Conservation (phyloP, 129 eudicot genomes). For the Flaveria linearis region DNA sequence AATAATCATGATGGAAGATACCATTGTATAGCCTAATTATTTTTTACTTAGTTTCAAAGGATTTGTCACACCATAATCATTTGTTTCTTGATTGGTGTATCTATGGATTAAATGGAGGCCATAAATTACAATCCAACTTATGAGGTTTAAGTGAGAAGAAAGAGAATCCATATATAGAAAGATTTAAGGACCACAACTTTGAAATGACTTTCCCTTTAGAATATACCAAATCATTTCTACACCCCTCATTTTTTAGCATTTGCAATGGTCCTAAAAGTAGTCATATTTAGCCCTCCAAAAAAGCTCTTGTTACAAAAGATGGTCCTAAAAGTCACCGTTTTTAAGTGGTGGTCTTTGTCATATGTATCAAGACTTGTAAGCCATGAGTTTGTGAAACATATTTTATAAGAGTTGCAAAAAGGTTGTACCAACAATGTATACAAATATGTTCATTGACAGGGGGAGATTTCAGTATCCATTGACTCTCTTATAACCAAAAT, state of each 20-base stretch:
- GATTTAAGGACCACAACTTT: constrained; percentile 15
- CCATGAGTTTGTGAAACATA: background rate
- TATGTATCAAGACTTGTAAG: constrained; percentile 1
- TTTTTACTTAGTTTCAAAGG: background rate
- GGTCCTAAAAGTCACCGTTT: constrained; percentile 10
- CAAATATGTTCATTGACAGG: background rate
- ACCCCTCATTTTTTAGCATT: constrained; percentile 25
- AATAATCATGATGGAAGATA: background rate
- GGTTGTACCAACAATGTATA: background rate
- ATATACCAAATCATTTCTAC: constrained; percentile 18
- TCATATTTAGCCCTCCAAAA: constrained; percentile 5
- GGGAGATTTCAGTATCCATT: too few species aligned
- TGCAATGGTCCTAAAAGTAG: constrained; percentile 16
- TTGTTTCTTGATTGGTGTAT: background rate
- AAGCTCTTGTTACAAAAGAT: constrained; percentile 17
- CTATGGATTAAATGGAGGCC: background rate
- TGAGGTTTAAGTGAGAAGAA: constrained; percentile 11
- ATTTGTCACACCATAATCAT: constrained; percentile 3
- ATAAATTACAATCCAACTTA: constrained; percentile 8
- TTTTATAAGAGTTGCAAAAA: background rate
- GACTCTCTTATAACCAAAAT: too few species aligned
- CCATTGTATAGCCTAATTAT: background rate
- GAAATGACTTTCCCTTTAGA: constrained; percentile 21
- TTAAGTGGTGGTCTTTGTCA: background rate
- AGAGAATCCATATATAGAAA: constrained; percentile 8